Base-by-base conservation (phyloP, 2,329 filamentous ascomycete species). In the Zymoseptoria ardabiliae region DNA sequence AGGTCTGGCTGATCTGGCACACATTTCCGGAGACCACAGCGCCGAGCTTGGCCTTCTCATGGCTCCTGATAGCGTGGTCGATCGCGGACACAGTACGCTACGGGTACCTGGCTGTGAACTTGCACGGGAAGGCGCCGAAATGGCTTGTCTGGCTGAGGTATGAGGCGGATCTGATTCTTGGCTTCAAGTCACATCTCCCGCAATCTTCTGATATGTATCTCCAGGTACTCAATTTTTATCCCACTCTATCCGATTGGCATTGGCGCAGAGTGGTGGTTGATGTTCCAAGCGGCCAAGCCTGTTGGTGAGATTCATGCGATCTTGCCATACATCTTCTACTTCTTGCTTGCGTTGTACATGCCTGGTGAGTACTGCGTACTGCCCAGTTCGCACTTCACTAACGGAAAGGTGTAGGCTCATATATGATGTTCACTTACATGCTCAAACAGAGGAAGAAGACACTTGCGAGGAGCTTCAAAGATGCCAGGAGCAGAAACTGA, bases 381-480 rank as follows among this genome's bases (percentile, higher is more conserved):
- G 22, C 6, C 6, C 1, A 41, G 1, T 4, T 4, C 35, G 11
- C 13, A 41, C 11, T 17, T 41, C 35, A 45, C 35, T 45, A n/a
- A 45, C 7, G 6, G n/a, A 5, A 51, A 7, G n/a, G 2, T 17
- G 35, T 2, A 60, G 58, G 58, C 8, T 50, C 58, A n/a, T 60
- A 57, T 21, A 50, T 50, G 50, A 60, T 60, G 58, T 60, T 60
- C 41, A 60, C 50, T 9, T 60, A 60, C 20, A 60, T 60, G 58
- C 48, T 60, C 22, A 57, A 57, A 22, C 58, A 60, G 51, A 60
- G 58, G 21, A 51, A 41, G 8, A 60, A 60, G 54, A 48, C 23
- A 20, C 35, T 57, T 11, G 11, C 54, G 17, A 57, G 50, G 35
- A 45, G 11, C 35, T 45, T n/a, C 4, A 17, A 17, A 17, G 3